Conservation (phyloP, 1,284 basidiomycete genomes). For the Pseudozyma pruni region DNA sequence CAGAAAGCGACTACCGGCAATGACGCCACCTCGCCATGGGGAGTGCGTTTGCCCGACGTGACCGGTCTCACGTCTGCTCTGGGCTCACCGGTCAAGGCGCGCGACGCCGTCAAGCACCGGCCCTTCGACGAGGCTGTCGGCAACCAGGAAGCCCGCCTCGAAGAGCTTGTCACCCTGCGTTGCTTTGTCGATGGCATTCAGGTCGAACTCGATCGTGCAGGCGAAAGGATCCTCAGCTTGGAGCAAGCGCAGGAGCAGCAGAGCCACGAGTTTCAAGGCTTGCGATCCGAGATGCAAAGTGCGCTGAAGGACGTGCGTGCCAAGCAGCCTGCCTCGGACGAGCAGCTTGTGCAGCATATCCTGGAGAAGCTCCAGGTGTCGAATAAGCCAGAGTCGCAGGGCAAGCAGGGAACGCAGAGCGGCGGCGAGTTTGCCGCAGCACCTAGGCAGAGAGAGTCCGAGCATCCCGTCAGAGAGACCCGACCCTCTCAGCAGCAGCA, state of each 20-base stretch:
- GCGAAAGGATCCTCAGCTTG: constrained; percentile 46
- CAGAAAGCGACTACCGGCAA: constrained; percentile 8
- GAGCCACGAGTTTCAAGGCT: constrained; percentile 41
- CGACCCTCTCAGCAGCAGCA: constrained; percentile 6
- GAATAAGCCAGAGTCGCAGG: not conserved
- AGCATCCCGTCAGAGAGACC: not conserved
- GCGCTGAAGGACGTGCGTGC: constrained; percentile 34
- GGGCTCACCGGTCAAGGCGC: constrained; percentile 45
- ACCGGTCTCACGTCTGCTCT: constrained; percentile 54
- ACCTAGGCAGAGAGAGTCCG: not conserved
- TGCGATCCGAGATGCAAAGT: constrained; percentile 39
- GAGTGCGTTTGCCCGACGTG: constrained; percentile 47
- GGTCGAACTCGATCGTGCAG: constrained; percentile 45
- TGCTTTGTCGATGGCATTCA: constrained; percentile 51
- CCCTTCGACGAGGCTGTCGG: constrained; percentile 40
- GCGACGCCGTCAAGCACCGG: constrained; percentile 42
- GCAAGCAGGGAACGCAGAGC: not conserved
- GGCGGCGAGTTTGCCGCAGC: not conserved
- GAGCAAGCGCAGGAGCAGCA: constrained; percentile 50
- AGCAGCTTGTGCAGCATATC: constrained; percentile 30
- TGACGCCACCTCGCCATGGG: constrained; percentile 28
- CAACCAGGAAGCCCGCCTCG: constrained; percentile 37
- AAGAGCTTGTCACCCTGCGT: constrained; percentile 47
- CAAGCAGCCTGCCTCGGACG: constrained; percentile 9
- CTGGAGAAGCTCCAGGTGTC: constrained; percentile 22